Evolutionary conservation across 2,329 filamentous ascomycete genomes (phyloP).

Genomic region (Cytospora mali): DNA sequence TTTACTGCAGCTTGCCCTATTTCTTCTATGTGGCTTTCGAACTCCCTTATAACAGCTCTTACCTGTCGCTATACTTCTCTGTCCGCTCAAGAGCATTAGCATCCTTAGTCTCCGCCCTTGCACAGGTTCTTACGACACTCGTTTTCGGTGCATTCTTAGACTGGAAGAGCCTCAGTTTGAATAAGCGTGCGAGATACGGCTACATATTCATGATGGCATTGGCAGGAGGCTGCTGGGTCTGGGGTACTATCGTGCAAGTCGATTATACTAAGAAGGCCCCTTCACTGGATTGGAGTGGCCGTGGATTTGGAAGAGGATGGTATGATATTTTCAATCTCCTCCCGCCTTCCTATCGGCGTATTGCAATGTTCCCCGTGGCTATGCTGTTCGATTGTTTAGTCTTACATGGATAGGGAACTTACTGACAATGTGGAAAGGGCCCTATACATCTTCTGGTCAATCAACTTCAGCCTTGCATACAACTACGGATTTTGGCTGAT

Average conservation of each 20-base stretch:
- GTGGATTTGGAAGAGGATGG: slow-evolving; percentile 29
- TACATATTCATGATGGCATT: slow-evolving; percentile 34
- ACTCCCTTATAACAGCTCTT: slow-evolving; percentile 30
- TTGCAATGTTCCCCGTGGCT: not conserved
- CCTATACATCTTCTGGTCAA: slow-evolving; percentile 39
- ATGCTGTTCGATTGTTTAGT: no score
- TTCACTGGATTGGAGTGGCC: slow-evolving; percentile 31
- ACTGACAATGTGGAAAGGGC: slow-evolving; percentile 27
- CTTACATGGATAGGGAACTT: not conserved
- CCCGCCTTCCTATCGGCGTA: not conserved
- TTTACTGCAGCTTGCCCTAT: not conserved
- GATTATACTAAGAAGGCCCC: slow-evolving; percentile 34
- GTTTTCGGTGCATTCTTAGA: slow-evolving; percentile 36
- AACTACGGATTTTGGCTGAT: slow-evolving; percentile 42
- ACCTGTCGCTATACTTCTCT: slow-evolving; percentile 32
- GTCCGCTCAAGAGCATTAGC: slow-evolving; percentile 31
- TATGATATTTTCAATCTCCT: not conserved
- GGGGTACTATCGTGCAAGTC: slow-evolving; percentile 36
- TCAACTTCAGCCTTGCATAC: slow-evolving; percentile 37
- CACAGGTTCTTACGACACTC: slow-evolving; percentile 32
- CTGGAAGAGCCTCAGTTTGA: slow-evolving; percentile 30
- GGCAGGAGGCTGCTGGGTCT: slow-evolving; percentile 36
- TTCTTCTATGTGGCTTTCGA: slow-evolving; percentile 2
- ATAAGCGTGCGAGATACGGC: slow-evolving; percentile 31
- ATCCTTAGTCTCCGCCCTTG: slow-evolving; percentile 33